phyloP scores from a whole-genome alignment of 148 eudicot species.

The Rhododendron williamsianum region DNA sequence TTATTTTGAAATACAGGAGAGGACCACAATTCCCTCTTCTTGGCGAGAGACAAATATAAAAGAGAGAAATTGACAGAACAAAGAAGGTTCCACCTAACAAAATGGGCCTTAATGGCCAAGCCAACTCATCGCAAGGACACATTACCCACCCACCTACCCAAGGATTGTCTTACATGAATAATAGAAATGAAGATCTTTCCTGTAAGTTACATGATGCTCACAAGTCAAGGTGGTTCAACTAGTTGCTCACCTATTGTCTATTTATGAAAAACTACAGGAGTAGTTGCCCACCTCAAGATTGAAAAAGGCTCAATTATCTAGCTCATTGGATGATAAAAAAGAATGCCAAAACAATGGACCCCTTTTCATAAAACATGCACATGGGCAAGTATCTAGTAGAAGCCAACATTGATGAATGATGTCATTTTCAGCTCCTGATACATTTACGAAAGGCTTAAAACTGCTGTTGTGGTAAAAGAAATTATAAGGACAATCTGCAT shows the following conservation, averaged over 20 bases:
- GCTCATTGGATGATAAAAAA: neutral
- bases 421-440: neutral
- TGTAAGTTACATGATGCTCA: neutral
- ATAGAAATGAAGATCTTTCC: neutral
- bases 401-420: neutral
- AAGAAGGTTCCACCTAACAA: slow-evolving; percentile 4
- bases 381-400: neutral
- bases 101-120: slow-evolving; percentile 2
- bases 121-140: slow-evolving; percentile 13
- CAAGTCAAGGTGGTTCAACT: slow-evolving; percentile 5
- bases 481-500: neutral
- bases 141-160: slow-evolving; percentile 14
- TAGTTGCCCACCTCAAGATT: neutral
- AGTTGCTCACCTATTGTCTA: neutral
- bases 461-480: neutral
- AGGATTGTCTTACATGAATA: neutral
- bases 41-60: neutral
- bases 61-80: neutral
- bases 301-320: neutral
- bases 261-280: neutral
- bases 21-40: neutral
- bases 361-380: neutral
- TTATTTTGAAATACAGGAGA: neutral
- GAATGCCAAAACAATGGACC: neutral
- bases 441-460: neutral